A percentile compares a stretch with the other conserved stretches of the same genome.
Conservation (phyloP, 306 rosid genomes). For the Sicyos baderoa region DNA sequence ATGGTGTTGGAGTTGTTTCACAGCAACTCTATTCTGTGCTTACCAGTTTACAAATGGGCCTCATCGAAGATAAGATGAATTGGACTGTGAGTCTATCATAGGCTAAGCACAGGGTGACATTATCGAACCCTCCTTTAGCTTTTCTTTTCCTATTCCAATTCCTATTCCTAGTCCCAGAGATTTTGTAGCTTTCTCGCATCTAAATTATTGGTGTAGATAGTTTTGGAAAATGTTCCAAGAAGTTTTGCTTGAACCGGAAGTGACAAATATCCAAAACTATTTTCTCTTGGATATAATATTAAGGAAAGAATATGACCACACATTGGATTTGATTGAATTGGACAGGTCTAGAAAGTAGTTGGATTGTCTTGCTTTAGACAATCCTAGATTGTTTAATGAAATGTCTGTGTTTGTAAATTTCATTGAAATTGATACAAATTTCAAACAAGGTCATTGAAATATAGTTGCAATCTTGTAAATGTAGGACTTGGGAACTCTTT, state of each 20-base stretch:
- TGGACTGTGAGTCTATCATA: conserved; percentile 78
- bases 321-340: not conserved
- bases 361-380: not conserved
- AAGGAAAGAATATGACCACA: not conserved
- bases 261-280: not conserved
- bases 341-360: not conserved
- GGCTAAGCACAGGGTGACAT: conserved; percentile 23
- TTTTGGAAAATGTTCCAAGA: not conserved
- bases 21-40: conserved; percentile 70
- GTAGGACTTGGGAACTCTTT: not conserved
- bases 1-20: conserved; percentile 63
- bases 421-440: not conserved
- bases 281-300: not conserved
- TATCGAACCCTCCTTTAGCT: not conserved
- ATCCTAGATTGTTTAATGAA: conserved; percentile 4
- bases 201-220: conserved; percentile 11
- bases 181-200: conserved; percentile 5
- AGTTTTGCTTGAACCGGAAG: not conserved
- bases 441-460: not conserved
- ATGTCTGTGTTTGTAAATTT: not conserved
- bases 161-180: not conserved
- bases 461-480: not conserved
- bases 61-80: conserved; percentile 61
- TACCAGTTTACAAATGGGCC: conserved; percentile 92
- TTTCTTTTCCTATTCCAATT: not conserved